phyloP scores from a whole-genome alignment of 2,329 filamentous ascomycete genomes.

The Aureobasidium sp. region DNA sequence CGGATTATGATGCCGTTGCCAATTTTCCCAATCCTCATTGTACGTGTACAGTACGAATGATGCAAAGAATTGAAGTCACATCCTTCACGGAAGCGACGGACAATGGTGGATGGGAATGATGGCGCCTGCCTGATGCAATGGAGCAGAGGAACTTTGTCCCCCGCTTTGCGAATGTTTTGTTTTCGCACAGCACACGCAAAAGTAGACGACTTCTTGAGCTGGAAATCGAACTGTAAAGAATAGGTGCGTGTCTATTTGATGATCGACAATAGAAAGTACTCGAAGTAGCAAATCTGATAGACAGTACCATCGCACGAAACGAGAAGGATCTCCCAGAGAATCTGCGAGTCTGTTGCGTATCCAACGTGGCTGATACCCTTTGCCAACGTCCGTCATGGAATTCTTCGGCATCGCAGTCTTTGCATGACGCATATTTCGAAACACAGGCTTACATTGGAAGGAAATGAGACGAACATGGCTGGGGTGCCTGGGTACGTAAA shows the following conservation, averaged over 20 bases:
- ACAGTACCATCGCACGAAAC: not conserved
- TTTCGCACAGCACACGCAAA: not conserved
- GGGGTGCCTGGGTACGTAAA: slow-evolving; percentile 3
- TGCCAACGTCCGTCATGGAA: not conserved
- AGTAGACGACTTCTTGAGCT: not conserved
- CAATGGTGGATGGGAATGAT: not conserved
- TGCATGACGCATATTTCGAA: slow-evolving; percentile 10
- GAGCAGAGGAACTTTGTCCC: not conserved
- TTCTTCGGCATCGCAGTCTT: not conserved
- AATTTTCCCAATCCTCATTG: not conserved
- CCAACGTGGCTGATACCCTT: not conserved
- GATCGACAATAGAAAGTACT: not conserved
- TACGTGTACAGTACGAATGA: slow-evolving; percentile 4
- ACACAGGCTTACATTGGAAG: not conserved
- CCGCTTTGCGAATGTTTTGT: not conserved
- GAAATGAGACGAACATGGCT: not conserved
- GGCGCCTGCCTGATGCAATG: slow-evolving; percentile 10
- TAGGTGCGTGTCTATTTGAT: not conserved
- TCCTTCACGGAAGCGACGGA: not conserved
- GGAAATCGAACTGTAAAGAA: not conserved
- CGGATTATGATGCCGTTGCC: not conserved
- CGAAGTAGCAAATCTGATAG: not conserved
- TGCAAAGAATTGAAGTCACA: not conserved
- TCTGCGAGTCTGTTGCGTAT: not conserved
- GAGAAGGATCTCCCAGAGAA: not conserved